Base-by-base conservation (phyloP, 192 early-diverging fungal species). In the Backusella parvicylindrica region DNA sequence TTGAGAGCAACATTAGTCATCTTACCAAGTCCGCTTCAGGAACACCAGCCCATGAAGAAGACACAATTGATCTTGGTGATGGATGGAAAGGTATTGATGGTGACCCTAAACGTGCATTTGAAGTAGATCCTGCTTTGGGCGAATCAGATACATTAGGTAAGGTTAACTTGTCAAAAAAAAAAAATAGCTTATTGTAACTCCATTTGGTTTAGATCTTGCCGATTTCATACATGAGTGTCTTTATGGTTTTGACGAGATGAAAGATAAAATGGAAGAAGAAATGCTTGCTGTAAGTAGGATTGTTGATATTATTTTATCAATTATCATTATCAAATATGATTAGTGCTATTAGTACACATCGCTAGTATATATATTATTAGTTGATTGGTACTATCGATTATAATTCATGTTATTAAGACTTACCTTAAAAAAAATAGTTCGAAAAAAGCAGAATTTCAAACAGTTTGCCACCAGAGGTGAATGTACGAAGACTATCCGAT, bases 221-320 rank as follows among this genome's bases (percentile, higher is more conserved):
- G 72, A 77, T 35, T 66, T 79, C 21, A 76, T 83, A 56, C 81
- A 83, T 68, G 68, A 71, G 13, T 79, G 81, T 68, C 30, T 83
- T 1, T 83, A 83, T 37, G 74, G 50, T 31, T 81, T 81, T 74
- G 79, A 76, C n/a, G 79, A 76, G 30, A 53, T 81, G 40, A 81
- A 81, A 26, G 70, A 81, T 12, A 71, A 68, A 49, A 37, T 81
- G 49, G 75, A 81, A 37, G 32, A 43, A 15, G 79, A 77, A 18
- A 33, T 81, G 37, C 56, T 73, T 36, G 38, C 38, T 37, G 75
- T 81, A 70, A 43, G 50, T 47, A 16, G 15, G 6, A 47, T 47
- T 2, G 0, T 3, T 64, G 16, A 13, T 6, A 35, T 35, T 35
- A 35, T 40, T 35, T 23, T 21, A 15, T 18, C 21, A 32, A 72